Base-by-base conservation (phyloP, 768 basidiomycete species). In the Leccinum boreale region DNA sequence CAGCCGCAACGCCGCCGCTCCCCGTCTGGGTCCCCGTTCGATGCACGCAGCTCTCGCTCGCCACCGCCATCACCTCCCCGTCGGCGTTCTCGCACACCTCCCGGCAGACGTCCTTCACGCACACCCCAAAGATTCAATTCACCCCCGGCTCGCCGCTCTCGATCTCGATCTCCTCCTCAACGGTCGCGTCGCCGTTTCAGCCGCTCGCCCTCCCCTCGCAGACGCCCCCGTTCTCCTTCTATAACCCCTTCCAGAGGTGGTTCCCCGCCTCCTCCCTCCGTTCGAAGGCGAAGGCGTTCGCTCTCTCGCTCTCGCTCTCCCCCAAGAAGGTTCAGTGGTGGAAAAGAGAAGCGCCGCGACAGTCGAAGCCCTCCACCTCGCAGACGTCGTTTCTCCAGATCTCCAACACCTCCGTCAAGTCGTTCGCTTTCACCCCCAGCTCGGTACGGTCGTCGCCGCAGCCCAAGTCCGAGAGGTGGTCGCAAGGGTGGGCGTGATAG, bases 1-100 rank as follows among this genome's bases (percentile, higher is more conserved):
- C 76, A 79, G n/a, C 79, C 82, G 35, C 79, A 77, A 3, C 79
- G 77, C 39, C 77, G 78, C 51, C 80, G 83, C 68, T 62, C 79
- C 60, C 62, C 79, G 66, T 58, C 74, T 50, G 63, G 68, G 50
- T 68, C 74, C 7, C 65, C 68, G 2, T 74, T 70, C n/a, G 74
- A 74, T 62, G 65, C 73, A 15, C 71, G 72, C 31, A 76, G 77
- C 53, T 78, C 75, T 50, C 72, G 73, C 24, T 78, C 78, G 4
- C 66, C 66, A 4, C 67, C 74, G 4, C 67, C 74, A n/a, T 68
- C 74, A 21, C 70, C 73, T 10, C 57, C 68, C 21, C 63, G 64
- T 55, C 68, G 73, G 45, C 67, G 73, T 42, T 80, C 79, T 17
- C 74, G 77, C 17, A 78, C 79, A 19, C 74, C 76, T 7, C 64